phyloP scores from a whole-genome alignment of 257 asterid species.

The Henckelia pumila region DNA sequence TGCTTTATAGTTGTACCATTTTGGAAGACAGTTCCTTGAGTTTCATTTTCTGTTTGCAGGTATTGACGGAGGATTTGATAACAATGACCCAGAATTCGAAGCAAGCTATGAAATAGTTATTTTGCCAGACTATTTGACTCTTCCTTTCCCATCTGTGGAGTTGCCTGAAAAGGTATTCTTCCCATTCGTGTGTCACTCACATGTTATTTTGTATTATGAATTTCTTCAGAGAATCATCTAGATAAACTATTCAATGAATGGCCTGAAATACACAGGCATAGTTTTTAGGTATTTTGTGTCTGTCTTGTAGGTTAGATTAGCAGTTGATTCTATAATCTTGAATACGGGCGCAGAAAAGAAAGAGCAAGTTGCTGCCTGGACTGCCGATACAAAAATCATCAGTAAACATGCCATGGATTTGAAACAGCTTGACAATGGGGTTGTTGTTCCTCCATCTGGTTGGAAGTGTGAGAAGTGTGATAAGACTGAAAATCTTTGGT shows the following conservation, averaged over 20 bases:
- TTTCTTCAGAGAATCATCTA: neutral
- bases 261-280: neutral
- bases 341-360: constrained; percentile 88
- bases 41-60: constrained; percentile 44
- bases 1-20: constrained; percentile 3
- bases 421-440: constrained; percentile 82
- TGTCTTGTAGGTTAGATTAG: constrained; percentile 74
- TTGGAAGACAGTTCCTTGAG: constrained; percentile 1
- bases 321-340: constrained; percentile 80
- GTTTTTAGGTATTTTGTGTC: neutral
- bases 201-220: constrained; percentile 12
- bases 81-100: constrained; percentile 73
- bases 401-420: constrained; percentile 81
- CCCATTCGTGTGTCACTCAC: constrained; percentile 6
- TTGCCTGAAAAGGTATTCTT: constrained; percentile 82
- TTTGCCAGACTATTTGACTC: constrained; percentile 70
- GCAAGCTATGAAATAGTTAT: constrained; percentile 65
- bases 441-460: constrained; percentile 81
- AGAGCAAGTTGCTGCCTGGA: constrained; percentile 94
- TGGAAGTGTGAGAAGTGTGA: constrained; percentile 96
- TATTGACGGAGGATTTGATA: constrained; percentile 85
- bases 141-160: constrained; percentile 94
- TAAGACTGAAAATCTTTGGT: constrained; percentile 93
- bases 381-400: constrained; percentile 69
- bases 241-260: constrained; percentile 8